Conservation (phyloP, 2,329 filamentous ascomycete species). For the Botrytis sinoallii region DNA sequence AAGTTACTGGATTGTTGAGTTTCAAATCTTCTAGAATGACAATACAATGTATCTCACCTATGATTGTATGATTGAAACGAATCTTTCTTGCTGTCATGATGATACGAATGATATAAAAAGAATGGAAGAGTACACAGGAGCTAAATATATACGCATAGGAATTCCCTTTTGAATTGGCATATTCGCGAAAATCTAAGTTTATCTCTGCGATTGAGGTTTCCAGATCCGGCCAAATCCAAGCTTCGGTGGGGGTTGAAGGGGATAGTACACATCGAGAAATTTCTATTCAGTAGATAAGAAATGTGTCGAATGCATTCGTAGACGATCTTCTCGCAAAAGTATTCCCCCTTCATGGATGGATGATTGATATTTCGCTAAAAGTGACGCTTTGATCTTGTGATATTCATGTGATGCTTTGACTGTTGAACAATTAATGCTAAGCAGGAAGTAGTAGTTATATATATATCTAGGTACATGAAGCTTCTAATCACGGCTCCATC, state of each 20-base stretch:
- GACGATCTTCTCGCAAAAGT: too few species aligned
- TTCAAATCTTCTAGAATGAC: not conserved
- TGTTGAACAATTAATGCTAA: not conserved
- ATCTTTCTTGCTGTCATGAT: not conserved
- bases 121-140: not conserved
- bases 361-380: not conserved
- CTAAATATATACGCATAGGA: not conserved
- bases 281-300: not conserved
- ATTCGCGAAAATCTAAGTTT: not conserved
- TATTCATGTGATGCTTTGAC: not conserved
- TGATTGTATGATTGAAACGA: not conserved
- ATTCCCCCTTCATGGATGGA: not conserved
- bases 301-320: not conserved
- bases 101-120: not conserved
- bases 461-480: not conserved
- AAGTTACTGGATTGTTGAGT: not conserved
- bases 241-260: too few species aligned
- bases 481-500: not conserved
- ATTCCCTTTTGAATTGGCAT: not conserved
- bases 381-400: not conserved
- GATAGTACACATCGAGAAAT: not conserved
- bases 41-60: not conserved
- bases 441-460: not conserved
- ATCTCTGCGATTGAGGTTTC: not conserved
- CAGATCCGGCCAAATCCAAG: not conserved